These are phyloP conservation scores for Talaromyces verruculosus DNA, from an alignment of 2,329 filamentous ascomycete genomes.

Conservation along the genomic window DNA sequence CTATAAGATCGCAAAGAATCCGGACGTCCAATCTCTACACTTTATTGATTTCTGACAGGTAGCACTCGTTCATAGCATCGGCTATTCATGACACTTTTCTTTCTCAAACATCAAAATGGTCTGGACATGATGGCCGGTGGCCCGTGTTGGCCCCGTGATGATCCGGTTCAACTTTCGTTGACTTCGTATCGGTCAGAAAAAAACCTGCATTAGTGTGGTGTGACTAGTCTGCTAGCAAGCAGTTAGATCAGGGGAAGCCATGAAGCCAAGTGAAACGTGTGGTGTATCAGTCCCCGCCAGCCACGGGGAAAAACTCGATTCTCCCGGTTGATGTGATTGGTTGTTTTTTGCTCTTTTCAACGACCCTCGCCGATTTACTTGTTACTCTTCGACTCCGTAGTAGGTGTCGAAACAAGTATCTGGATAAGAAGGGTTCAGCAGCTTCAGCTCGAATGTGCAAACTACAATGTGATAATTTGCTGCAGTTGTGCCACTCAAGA, in stretches of 20 bases:
- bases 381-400: not conserved
- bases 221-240: not conserved
- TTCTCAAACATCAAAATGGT: not conserved
- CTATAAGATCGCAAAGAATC: not conserved
- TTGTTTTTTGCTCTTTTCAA: not conserved
- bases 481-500: not conserved
- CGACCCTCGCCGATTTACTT: not conserved
- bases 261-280: slow-evolving; percentile 18
- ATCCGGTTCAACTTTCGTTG: not conserved
- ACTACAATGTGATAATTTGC: not conserved
- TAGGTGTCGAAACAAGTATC: not conserved
- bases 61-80: not conserved
- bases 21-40: not conserved
- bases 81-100: not conserved
- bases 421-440: not conserved
- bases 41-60: not conserved
- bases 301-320: slow-evolving; percentile 6
- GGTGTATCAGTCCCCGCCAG: slow-evolving; percentile 11
- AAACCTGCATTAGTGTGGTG: slow-evolving; percentile 1
- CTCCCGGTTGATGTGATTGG: not conserved
- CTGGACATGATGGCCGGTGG: not conserved
- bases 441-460: not conserved
- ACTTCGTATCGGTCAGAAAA: not conserved
- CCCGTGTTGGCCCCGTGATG: slow-evolving; percentile 6
- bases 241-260: slow-evolving; percentile 1